phyloP scores from a whole-genome alignment of 2,329 filamentous ascomycete genomes.

The Ophiostoma ulmi region DNA sequence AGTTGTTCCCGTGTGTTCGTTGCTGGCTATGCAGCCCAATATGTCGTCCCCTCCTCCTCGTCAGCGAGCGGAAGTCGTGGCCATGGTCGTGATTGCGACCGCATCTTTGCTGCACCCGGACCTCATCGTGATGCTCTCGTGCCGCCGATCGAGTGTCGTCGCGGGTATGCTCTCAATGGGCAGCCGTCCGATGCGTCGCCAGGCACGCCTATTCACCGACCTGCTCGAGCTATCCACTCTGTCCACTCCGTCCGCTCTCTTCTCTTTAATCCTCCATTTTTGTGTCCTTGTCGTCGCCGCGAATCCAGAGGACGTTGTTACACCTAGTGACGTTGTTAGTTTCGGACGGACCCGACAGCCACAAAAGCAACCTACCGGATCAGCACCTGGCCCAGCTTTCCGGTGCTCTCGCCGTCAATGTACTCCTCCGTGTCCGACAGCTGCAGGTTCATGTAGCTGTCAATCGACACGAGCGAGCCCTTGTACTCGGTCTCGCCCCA shows the following conservation, averaged over 20 bases:
- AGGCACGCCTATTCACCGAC: not conserved
- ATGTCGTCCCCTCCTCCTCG: not conserved
- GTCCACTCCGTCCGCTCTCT: not conserved
- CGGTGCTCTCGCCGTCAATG: constrained; percentile 79
- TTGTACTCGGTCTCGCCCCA: constrained; percentile 99
- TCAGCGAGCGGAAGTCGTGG: not conserved
- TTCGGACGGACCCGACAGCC: no score
- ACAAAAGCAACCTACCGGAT: constrained; percentile 60
- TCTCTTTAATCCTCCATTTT: constrained; percentile 50
- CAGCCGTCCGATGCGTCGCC: not conserved
- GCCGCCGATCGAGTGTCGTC: not conserved
- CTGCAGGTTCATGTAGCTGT: constrained; percentile 99
- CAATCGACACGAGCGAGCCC: constrained; percentile 78
- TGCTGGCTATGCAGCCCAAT: not conserved
- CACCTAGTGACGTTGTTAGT: constrained; percentile 27
- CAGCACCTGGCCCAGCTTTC: constrained; percentile 80
- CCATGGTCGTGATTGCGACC: no score
- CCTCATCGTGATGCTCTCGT: not conserved
- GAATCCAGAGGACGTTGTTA: constrained; percentile 97
- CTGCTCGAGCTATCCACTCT: not conserved
- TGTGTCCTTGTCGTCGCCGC: constrained; percentile 50
- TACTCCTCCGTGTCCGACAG: constrained; percentile 87
- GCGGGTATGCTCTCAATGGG: constrained; percentile 1
- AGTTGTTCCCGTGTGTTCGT: not conserved
- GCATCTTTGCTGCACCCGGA: no score